Conservation (phyloP, 129 eudicot genomes). For the carrot (Daucus carota) region DNA sequence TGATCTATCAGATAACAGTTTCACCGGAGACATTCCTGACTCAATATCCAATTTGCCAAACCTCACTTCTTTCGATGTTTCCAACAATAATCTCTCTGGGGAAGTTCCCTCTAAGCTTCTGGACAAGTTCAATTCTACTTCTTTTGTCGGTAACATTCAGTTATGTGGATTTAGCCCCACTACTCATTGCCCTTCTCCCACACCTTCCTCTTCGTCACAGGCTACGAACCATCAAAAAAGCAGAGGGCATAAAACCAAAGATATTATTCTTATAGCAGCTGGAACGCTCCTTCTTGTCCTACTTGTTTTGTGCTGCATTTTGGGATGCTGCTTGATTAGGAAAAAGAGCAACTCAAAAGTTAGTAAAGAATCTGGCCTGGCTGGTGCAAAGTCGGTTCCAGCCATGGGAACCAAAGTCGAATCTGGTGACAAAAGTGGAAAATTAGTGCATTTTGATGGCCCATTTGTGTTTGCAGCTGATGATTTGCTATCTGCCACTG, state of each 20-base stretch:
- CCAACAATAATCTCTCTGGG: slow-evolving; percentile 72
- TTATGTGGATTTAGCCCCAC: slow-evolving; percentile 68
- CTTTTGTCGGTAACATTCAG: slow-evolving; percentile 73
- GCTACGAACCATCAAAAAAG: slow-evolving; percentile 14
- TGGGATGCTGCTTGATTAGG: slow-evolving; percentile 65
- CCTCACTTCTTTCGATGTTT: slow-evolving; percentile 49
- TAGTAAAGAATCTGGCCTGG: slow-evolving; percentile 25
- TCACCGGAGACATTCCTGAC: slow-evolving; percentile 63
- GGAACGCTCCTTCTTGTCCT: slow-evolving; percentile 55
- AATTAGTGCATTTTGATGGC: slow-evolving; percentile 85
- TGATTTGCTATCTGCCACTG: slow-evolving; percentile 81
- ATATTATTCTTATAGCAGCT: slow-evolving; percentile 69
- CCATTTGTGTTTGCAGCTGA: slow-evolving; percentile 77
- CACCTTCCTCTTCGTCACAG: slow-evolving; percentile 30
- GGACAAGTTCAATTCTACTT: slow-evolving; percentile 55
- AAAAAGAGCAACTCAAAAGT: slow-evolving; percentile 41
- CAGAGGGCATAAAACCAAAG: slow-evolving; percentile 54
- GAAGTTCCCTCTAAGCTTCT: slow-evolving; percentile 48
- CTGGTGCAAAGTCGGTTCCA: slow-evolving; percentile 28
- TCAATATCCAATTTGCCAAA: slow-evolving; percentile 36
- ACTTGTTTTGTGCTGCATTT: slow-evolving; percentile 53
- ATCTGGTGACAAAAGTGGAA: slow-evolving; percentile 63
- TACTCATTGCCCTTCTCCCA: slow-evolving; percentile 42
- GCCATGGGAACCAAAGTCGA: slow-evolving; percentile 38
- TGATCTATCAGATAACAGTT: slow-evolving; percentile 51